phyloP scores from a whole-genome alignment of 768 basidiomycete species.

The Russula sp. region DNA sequence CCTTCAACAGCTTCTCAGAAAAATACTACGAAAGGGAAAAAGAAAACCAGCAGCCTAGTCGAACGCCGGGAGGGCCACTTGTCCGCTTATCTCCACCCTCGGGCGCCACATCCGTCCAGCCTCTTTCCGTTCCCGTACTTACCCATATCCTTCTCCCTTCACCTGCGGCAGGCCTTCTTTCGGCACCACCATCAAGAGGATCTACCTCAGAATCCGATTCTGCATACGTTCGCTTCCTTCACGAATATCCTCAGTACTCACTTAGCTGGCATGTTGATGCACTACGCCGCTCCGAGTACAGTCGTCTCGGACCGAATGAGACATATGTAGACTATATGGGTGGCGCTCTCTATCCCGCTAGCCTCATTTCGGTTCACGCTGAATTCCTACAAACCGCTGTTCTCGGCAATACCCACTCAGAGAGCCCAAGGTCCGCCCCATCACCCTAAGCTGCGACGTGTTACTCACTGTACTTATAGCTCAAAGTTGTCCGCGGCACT shows the following conservation, averaged over 20 bases:
- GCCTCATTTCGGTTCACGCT: constrained; percentile 63
- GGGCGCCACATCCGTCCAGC: background rate
- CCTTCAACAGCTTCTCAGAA: constrained; percentile 21
- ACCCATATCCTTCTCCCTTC: constrained; percentile 17
- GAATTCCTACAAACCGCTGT: constrained; percentile 61
- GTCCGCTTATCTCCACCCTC: background rate
- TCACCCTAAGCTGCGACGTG: background rate
- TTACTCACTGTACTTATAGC: constrained; percentile 34
- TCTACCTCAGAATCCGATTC: constrained; percentile 2
- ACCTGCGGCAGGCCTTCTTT: constrained; percentile 21
- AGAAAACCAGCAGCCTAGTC: constrained; percentile 7
- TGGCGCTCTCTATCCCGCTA: constrained; percentile 73
- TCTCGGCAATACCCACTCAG: constrained; percentile 80
- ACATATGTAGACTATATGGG: constrained; percentile 88
- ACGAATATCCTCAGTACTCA: constrained; percentile 48
- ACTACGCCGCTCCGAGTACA: constrained; percentile 56
- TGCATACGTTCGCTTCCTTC: constrained; percentile 22
- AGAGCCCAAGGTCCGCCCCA: constrained; percentile 59
- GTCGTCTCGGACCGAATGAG: constrained; percentile 44
- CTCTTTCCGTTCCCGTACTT: constrained; percentile 3
- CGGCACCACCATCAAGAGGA: background rate
- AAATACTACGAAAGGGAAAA: constrained; percentile 12
- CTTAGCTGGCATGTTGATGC: constrained; percentile 67
- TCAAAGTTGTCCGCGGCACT: constrained; percentile 63
- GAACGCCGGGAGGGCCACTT: background rate